Percentiles rank a stretch among this genome's conserved stretches.
phyloP scores from a whole-genome alignment of 2,329 filamentous ascomycete genomes.

The Ophiostoma montium region DNA sequence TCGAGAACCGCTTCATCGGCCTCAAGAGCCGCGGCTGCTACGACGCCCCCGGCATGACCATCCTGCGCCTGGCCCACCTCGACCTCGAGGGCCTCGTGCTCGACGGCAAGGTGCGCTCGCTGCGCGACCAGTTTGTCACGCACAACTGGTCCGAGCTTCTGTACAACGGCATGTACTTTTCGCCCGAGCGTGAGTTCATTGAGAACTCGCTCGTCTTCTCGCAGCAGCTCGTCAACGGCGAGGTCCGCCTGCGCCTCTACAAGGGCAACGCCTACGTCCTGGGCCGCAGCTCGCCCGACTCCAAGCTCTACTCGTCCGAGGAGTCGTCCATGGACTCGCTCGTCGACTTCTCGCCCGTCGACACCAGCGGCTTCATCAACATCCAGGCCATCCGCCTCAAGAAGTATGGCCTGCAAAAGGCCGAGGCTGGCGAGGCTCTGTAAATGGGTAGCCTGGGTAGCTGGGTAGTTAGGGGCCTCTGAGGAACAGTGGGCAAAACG shows the following conservation, averaged over 20 bases:
- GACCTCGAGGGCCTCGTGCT: constrained; percentile 37
- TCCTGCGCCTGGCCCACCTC: constrained; percentile 25
- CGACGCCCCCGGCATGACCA: constrained; percentile 45
- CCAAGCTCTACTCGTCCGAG: constrained; percentile 37
- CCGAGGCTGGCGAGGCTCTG: constrained; percentile 23
- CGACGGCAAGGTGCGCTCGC: constrained; percentile 42
- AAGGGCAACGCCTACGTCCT: constrained; percentile 31
- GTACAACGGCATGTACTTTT: constrained; percentile 36
- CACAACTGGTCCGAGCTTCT: constrained; percentile 33
- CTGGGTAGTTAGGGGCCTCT: neutral
- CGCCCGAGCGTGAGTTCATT: constrained; percentile 39
- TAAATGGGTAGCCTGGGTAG: neutral
- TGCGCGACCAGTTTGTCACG: constrained; percentile 44
- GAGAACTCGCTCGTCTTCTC: constrained; percentile 48
- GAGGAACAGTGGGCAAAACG: neutral
- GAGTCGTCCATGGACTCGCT: constrained; percentile 38
- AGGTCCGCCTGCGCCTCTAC: constrained; percentile 25
- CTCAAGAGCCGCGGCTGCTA: constrained; percentile 73
- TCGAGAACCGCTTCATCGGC: constrained; percentile 59
- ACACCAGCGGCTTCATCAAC: constrained; percentile 43
- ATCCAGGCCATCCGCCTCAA: constrained; percentile 54
- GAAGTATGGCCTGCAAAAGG: constrained; percentile 34
- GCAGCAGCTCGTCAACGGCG: constrained; percentile 37
- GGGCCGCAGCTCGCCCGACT: constrained; percentile 30
- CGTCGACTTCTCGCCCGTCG: constrained; percentile 26